Conservation (phyloP, 2,329 filamentous ascomycete species). For the Esteya vermicola region DNA sequence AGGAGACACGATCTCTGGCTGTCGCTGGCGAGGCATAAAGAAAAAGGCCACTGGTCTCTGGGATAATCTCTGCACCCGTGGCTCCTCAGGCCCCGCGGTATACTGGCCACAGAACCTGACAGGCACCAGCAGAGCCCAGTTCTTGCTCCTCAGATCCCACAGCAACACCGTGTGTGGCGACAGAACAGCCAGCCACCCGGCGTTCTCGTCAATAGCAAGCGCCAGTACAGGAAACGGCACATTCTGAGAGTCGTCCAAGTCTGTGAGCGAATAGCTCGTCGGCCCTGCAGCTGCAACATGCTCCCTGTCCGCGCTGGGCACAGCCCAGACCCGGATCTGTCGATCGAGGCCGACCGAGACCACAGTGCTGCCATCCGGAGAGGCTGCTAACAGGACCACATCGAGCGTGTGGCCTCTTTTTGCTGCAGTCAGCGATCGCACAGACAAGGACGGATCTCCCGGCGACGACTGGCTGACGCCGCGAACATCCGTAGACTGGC, state of each 20-base stretch:
- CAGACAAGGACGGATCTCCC: conserved; percentile 48
- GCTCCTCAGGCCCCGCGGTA: no score
- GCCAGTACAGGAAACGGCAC: conserved; percentile 43
- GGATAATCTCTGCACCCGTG: no score
- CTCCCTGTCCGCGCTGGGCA: conserved; percentile 28
- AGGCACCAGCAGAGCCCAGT: conserved; percentile 39
- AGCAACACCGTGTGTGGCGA: conserved; percentile 43
- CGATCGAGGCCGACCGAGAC: conserved; percentile 60
- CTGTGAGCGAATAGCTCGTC: conserved; percentile 28
- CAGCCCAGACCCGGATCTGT: conserved; percentile 50
- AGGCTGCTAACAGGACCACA: conserved; percentile 49
- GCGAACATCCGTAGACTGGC: conserved; percentile 10
- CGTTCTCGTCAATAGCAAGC: conserved; percentile 49
- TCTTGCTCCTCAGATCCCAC: conserved; percentile 45
- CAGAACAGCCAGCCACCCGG: conserved; percentile 52
- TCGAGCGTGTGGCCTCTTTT: conserved; percentile 53
- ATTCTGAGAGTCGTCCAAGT: conserved; percentile 17
- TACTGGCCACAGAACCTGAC: conserved; percentile 42
- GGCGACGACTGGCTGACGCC: conserved; percentile 38
- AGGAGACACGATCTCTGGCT: conserved; percentile 21
- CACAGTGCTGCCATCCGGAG: conserved; percentile 47
- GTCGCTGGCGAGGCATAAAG: conserved; percentile 36
- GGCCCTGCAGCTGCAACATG: no score
- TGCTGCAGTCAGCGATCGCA: no score
- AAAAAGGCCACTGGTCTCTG: conserved; percentile 49